Evolutionary conservation across 805 yeast species (phyloP).

Genomic region (Lipomyces orientalis): DNA sequence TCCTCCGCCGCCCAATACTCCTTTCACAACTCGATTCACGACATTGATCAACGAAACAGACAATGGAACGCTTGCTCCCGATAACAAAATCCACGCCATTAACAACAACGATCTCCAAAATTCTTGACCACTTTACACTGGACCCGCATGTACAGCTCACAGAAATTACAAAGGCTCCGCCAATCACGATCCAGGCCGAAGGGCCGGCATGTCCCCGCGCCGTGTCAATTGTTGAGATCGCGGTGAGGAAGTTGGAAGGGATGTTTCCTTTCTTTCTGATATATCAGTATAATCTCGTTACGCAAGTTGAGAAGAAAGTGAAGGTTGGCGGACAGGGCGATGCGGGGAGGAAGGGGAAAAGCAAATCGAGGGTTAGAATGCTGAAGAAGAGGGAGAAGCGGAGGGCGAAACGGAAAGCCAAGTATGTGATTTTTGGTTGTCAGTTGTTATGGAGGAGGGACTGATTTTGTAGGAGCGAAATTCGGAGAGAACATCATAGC

Average conservation of each 20-base stretch:
- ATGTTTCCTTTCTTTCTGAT: conserved; percentile 2
- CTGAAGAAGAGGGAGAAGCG: conserved; percentile 3
- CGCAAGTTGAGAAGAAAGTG: conserved; percentile 15
- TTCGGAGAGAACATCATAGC: background rate
- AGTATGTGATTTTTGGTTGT: background rate
- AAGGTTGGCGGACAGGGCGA: background rate
- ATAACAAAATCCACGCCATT: background rate
- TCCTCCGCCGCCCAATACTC: background rate
- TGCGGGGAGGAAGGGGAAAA: conserved; percentile 5
- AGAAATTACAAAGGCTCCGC: conserved; percentile 3
- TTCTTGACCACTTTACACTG: background rate
- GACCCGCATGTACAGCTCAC: conserved; percentile 5
- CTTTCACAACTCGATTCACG: background rate
- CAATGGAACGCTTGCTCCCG: conserved; percentile 5
- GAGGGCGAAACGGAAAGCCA: background rate
- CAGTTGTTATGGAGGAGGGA: background rate
- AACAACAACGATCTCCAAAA: background rate
- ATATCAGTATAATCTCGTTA: conserved; percentile 17
- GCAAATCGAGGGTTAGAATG: conserved; percentile 14
- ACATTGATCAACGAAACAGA: background rate
- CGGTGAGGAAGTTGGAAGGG: conserved; percentile 2
- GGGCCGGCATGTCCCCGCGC: conserved; percentile 23
- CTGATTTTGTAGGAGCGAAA: background rate
- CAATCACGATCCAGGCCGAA: conserved; percentile 4
- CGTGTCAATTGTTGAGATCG: conserved; percentile 19